A percentile compares a stretch with the other conserved stretches of the same genome.
phyloP scores from a whole-genome alignment of 2,329 filamentous ascomycete genomes.

The Cercospora beticola region DNA sequence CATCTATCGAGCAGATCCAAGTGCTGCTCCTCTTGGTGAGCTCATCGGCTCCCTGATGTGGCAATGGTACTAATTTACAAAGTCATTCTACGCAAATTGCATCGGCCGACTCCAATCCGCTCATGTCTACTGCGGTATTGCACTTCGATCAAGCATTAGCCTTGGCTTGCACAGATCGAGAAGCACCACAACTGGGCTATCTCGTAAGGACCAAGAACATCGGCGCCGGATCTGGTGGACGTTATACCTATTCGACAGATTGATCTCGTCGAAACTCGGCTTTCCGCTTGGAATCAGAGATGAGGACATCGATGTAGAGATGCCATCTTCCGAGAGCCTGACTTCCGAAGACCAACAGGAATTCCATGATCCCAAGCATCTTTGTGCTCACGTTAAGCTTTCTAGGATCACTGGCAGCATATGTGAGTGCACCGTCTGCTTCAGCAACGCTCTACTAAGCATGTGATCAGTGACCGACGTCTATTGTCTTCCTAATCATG shows the following conservation, averaged over 20 bases:
- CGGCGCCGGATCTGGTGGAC: conserved; percentile 40
- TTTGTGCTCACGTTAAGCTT: conserved; percentile 44
- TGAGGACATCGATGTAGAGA: conserved; percentile 44
- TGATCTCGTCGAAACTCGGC: conserved; percentile 38
- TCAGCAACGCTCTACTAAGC: conserved; percentile 16
- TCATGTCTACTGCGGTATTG: conserved; percentile 48
- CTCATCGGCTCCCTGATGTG: background rate
- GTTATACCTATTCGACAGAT: conserved; percentile 38
- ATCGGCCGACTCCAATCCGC: conserved; percentile 50
- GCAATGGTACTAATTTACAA: background rate
- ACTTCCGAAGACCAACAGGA: conserved; percentile 29
- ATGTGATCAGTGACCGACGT: conserved; percentile 25
- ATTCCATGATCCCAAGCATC: conserved; percentile 43
- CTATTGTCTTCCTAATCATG: conserved; percentile 27
- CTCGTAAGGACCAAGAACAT: conserved; percentile 37
- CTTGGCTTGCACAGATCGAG: conserved; percentile 46
- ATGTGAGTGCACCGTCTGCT: conserved; percentile 27
- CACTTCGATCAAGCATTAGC: conserved; percentile 46
- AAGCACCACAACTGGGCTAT: conserved; percentile 39
- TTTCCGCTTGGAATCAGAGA: conserved; percentile 38
- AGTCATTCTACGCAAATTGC: conserved; percentile 50
- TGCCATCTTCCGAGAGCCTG: conserved; percentile 43
- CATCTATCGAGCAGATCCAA: conserved; percentile 49
- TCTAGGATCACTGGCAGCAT: conserved; percentile 39
- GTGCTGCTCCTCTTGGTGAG: conserved; percentile 47